These are phyloP conservation scores for Millerozyma acaciae DNA, from an alignment of 805 yeast genomes.

Conservation along the genomic window DNA sequence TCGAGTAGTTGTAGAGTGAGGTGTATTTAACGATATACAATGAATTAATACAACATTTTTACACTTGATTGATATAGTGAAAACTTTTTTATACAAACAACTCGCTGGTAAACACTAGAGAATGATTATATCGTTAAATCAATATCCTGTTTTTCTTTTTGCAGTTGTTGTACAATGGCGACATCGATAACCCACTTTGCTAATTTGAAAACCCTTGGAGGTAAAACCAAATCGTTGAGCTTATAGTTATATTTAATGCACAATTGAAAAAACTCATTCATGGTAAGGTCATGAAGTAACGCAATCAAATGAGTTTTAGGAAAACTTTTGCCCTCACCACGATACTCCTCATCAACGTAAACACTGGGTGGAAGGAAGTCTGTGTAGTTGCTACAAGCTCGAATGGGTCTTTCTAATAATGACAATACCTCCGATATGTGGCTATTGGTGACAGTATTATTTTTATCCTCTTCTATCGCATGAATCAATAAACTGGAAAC, in stretches of 20 bases:
- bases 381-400: constrained; percentile 35
- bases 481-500: constrained; percentile 54
- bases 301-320: constrained; percentile 42
- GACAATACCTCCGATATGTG: constrained; percentile 56
- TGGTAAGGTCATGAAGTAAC: constrained; percentile 58
- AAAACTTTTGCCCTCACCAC: too few relatives aligned
- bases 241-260: constrained; percentile 61
- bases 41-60: too few relatives aligned
- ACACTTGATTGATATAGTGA: too few relatives aligned
- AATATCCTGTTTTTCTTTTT: constrained; percentile 5
- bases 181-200: constrained; percentile 73
- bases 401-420: constrained; percentile 55
- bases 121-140: too few relatives aligned
- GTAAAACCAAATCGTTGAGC: constrained; percentile 60
- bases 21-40: too few relatives aligned
- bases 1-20: too few relatives aligned
- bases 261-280: constrained; percentile 60
- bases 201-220: constrained; percentile 59
- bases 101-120: too few relatives aligned
- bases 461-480: constrained; percentile 63
- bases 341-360: constrained; percentile 34
- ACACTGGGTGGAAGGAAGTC: constrained; percentile 43
- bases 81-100: too few relatives aligned
- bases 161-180: constrained; percentile 45
- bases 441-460: constrained; percentile 47